phyloP scores from a whole-genome alignment of 208 protist genomes.

The Trichomonas vaginalis region DNA sequence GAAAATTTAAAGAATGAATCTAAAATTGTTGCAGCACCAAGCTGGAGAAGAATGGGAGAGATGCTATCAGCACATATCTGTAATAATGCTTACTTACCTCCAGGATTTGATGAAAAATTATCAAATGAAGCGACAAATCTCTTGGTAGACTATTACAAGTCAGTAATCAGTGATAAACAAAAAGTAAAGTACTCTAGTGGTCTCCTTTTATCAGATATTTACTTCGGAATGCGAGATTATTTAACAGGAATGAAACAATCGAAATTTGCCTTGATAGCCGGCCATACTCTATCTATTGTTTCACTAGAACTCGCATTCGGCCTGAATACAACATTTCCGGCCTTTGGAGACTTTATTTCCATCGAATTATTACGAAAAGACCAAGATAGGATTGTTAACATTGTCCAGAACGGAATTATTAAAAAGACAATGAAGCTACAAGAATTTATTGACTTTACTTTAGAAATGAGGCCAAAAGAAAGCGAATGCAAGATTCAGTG shows the following conservation, averaged over 20 bases:
- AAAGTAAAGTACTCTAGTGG: not conserved
- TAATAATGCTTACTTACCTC: not conserved
- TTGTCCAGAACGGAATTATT: not conserved
- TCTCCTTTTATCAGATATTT: constrained; percentile 1
- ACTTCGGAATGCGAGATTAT: constrained; percentile 1
- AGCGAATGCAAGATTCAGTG: not conserved
- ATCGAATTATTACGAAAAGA: not conserved
- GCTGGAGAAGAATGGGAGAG: not conserved
- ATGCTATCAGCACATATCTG: not conserved
- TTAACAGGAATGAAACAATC: not conserved
- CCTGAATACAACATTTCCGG: not conserved
- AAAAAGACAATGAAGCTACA: not conserved
- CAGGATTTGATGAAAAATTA: not conserved
- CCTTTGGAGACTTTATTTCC: not conserved
- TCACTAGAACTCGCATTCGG: not conserved
- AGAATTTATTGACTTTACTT: not conserved
- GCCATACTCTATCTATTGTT: not conserved
- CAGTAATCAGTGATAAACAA: not conserved
- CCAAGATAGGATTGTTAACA: not conserved
- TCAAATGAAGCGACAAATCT: not conserved
- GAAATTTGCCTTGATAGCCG: not conserved
- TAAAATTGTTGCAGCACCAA: not conserved
- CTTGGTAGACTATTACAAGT: not conserved
- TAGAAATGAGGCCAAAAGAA: not conserved
- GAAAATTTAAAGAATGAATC: not conserved